Conservation (phyloP, 371 early-diverging fungal species). For the Lichtheimia ornata region DNA sequence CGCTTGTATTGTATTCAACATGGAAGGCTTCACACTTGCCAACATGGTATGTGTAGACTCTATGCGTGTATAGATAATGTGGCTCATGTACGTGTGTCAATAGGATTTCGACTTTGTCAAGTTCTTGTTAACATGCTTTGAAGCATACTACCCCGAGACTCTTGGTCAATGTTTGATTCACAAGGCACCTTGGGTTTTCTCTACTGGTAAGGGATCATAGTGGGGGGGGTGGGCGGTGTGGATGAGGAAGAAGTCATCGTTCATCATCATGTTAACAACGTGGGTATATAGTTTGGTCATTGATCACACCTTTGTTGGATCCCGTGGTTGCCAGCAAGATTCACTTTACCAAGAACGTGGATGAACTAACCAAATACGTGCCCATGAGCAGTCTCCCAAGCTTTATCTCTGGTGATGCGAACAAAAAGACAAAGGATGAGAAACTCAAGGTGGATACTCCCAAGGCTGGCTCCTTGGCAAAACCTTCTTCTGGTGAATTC, state of each 20-base stretch:
- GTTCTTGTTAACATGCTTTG: slow-evolving; percentile 78
- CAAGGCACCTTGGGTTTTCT: slow-evolving; percentile 88
- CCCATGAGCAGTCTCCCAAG: slow-evolving; percentile 35
- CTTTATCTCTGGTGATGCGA: slow-evolving; percentile 29
- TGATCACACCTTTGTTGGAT: slow-evolving; percentile 85
- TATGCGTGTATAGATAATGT: neutral
- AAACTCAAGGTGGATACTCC: slow-evolving; percentile 18
- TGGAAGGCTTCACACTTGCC: slow-evolving; percentile 74
- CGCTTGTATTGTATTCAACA: slow-evolving; percentile 84
- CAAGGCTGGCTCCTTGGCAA: slow-evolving; percentile 15
- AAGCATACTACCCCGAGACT: slow-evolving; percentile 90
- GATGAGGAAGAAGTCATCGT: too few species aligned
- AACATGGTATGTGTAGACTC: slow-evolving; percentile 64
- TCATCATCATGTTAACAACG: neutral
- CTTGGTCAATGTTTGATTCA: slow-evolving; percentile 79
- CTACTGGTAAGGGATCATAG: slow-evolving; percentile 49
- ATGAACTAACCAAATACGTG: slow-evolving; percentile 67
- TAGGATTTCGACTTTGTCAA: slow-evolving; percentile 78
- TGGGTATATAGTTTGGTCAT: slow-evolving; percentile 61
- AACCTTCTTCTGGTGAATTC: slow-evolving; percentile 16
- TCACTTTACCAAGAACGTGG: slow-evolving; percentile 68
- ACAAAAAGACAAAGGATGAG: slow-evolving; percentile 33
- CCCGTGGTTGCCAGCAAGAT: slow-evolving; percentile 91
- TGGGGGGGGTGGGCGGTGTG: too few species aligned
- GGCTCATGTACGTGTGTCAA: neutral